Percentiles rank a stretch among this genome's conserved stretches.
Evolutionary conservation across 495 filamentous ascomycete genomes (phyloP).

Genomic region (Daldinia bambusicola): DNA sequence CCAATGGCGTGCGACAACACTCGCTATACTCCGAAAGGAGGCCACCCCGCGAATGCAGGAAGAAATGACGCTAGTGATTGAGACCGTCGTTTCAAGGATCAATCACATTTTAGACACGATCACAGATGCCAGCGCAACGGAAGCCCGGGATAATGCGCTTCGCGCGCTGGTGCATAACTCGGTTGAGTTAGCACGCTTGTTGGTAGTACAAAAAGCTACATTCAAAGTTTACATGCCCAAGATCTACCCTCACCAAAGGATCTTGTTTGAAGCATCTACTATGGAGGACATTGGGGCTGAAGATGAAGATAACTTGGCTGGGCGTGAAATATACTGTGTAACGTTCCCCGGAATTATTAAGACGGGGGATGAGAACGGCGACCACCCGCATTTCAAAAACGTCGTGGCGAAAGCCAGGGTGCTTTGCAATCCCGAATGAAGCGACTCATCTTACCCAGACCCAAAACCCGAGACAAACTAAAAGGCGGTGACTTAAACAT

Average conservation of each 20-base stretch:
- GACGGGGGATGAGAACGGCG: slow-evolving; percentile 64
- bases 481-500: slow-evolving; percentile 42
- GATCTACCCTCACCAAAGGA: slow-evolving; percentile 58
- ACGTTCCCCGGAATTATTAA: slow-evolving; percentile 66
- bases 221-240: slow-evolving; percentile 63
- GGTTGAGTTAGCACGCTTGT: slow-evolving; percentile 60
- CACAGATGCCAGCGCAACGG: slow-evolving; percentile 53
- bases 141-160: slow-evolving; percentile 59
- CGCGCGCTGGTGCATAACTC: slow-evolving; percentile 56
- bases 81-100: slow-evolving; percentile 51
- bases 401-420: slow-evolving; percentile 66
- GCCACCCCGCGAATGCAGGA: slow-evolving; percentile 54
- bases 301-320: slow-evolving; percentile 59
- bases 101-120: slow-evolving; percentile 56
- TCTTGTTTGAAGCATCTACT: slow-evolving; percentile 58
- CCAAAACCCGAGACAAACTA: not conserved
- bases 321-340: slow-evolving; percentile 59
- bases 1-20: slow-evolving; percentile 65
- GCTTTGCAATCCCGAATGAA: slow-evolving; percentile 61
- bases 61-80: slow-evolving; percentile 51
- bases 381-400: slow-evolving; percentile 62
- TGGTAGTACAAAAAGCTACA: slow-evolving; percentile 64
- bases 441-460: slow-evolving; percentile 19
- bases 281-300: slow-evolving; percentile 70
- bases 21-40: slow-evolving; percentile 61